phyloP scores from a whole-genome alignment of 164 flowering plant species.

The Magnolia changhungtana region DNA sequence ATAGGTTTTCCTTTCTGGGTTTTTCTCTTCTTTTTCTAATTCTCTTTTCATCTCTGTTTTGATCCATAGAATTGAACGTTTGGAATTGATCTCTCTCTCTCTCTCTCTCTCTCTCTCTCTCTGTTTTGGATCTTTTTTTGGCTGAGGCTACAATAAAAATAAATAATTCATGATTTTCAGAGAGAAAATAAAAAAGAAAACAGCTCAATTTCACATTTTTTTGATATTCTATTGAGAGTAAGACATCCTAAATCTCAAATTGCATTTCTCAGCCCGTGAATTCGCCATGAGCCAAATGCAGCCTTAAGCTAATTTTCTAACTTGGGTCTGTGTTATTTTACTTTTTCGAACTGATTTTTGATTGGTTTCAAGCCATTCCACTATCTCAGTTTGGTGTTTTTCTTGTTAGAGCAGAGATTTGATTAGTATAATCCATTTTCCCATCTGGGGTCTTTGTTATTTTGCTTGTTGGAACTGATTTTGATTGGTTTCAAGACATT shows the following conservation, averaged over 20 bases:
- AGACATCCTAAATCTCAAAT: too few species aligned
- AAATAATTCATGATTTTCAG: too few species aligned
- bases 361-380: not conserved
- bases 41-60: not conserved
- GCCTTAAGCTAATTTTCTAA: not conserved
- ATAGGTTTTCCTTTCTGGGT: constrained; percentile 20
- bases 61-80: not conserved
- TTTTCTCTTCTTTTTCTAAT: not conserved
- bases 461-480: not conserved
- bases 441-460: not conserved
- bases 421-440: not conserved
- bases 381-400: not conserved
- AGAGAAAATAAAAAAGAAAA: too few species aligned
- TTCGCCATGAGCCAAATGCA: not conserved
- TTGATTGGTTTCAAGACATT: not conserved
- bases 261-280: too few species aligned
- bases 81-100: not conserved
- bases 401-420: not conserved
- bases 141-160: not conserved
- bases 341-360: not conserved
- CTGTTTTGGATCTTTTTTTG: not conserved
- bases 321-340: not conserved
- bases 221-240: too few species aligned
- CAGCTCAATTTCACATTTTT: too few species aligned
- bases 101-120: too few species aligned